These are phyloP conservation scores for Kwoniella shandongensis DNA, from an alignment of 768 basidiomycete species.

Conservation along the genomic window DNA sequence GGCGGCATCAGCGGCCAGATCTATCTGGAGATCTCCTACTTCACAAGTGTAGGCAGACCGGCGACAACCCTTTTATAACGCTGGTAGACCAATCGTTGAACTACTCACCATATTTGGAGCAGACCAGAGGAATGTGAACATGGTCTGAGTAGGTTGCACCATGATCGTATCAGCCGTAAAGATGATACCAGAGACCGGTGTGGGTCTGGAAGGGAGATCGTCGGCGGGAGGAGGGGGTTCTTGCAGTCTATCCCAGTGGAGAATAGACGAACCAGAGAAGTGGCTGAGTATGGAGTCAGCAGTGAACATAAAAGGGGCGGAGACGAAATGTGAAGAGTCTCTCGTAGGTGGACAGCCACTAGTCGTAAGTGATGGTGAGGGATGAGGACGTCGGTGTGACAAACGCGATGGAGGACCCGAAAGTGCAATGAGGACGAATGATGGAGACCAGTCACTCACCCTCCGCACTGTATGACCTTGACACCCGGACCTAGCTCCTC, in stretches of 20 bases:
- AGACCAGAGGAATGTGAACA: constrained; percentile 51
- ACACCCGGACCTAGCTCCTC: constrained; percentile 30
- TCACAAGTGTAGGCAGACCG: too few relatives aligned
- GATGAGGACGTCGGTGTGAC: not conserved
- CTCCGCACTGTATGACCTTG: constrained; percentile 48
- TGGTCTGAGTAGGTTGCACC: constrained; percentile 48
- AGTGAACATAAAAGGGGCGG: too few relatives aligned
- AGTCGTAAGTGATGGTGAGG: too few relatives aligned
- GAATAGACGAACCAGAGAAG: constrained; percentile 47
- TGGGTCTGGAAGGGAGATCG: constrained; percentile 30
- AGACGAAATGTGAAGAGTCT: too few relatives aligned
- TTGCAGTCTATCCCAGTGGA: constrained; percentile 48
- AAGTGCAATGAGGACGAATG: not conserved
- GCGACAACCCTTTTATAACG: too few relatives aligned
- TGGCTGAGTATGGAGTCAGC: constrained; percentile 28
- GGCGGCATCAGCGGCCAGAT: not conserved
- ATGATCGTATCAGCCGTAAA: constrained; percentile 50
- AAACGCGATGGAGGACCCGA: too few relatives aligned
- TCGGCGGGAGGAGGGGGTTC: constrained; percentile 34
- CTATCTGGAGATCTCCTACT: too few relatives aligned
- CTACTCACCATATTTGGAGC: constrained; percentile 50
- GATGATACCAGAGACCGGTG: constrained; percentile 44
- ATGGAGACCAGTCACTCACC: constrained; percentile 35
- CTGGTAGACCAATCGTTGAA: too few relatives aligned
- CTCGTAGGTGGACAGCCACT: too few relatives aligned